These are phyloP conservation scores for Aphanomyces cochlioides DNA, from an alignment of 352 stramenopile genomes.

Conservation along the genomic window DNA sequence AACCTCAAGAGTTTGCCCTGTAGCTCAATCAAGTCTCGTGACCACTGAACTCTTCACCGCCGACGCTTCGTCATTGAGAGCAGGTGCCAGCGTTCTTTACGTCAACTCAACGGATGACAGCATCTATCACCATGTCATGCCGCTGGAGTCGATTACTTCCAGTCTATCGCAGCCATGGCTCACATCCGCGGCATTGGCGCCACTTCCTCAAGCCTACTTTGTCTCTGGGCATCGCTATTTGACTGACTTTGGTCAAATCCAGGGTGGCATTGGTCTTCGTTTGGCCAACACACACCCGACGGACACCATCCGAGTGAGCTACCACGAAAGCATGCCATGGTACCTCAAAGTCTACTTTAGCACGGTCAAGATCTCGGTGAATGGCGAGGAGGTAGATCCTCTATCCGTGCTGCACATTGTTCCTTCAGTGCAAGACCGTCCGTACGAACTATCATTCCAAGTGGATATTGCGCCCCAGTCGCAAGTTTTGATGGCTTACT, in stretches of 20 bases:
- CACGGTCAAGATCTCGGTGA: constrained; percentile 43
- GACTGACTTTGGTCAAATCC: constrained; percentile 69
- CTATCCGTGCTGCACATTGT: constrained; percentile 45
- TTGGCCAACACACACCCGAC: constrained; percentile 53
- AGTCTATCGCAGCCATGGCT: no score
- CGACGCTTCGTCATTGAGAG: not conserved
- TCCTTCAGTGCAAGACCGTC: constrained; percentile 49
- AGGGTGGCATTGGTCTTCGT: constrained; percentile 64
- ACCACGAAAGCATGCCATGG: constrained; percentile 78
- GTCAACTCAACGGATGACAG: not conserved
- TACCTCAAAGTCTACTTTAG: constrained; percentile 77
- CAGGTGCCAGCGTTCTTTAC: not conserved
- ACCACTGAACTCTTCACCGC: constrained; percentile 10
- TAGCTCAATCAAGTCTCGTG: not conserved
- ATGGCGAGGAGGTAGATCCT: not conserved
- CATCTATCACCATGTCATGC: constrained; percentile 17
- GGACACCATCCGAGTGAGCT: constrained; percentile 54
- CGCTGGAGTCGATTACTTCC: constrained; percentile 18
- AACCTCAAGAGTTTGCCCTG: not conserved
- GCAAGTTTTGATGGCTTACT: constrained; percentile 54
- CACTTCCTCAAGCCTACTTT: constrained; percentile 35
- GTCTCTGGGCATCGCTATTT: constrained; percentile 70
- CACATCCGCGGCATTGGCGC: not conserved
- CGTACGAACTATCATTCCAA: constrained; percentile 58
- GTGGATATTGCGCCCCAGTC: constrained; percentile 42